Conservation (phyloP, 495 filamentous ascomycete genomes). For the Patellaria atrata region DNA sequence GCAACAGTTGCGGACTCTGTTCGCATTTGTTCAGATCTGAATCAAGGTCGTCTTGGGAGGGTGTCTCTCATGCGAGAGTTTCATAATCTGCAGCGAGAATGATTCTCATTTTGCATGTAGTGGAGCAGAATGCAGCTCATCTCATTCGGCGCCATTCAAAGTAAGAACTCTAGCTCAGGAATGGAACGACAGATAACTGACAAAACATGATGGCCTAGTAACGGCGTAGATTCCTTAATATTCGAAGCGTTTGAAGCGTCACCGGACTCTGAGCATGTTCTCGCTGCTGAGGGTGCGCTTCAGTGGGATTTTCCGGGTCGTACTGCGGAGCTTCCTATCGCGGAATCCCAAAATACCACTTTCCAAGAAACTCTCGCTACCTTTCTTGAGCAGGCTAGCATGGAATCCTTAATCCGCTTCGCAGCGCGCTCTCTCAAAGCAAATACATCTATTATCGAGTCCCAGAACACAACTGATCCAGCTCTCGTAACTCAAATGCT, state of each 20-base stretch:
- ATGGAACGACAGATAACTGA: neutral
- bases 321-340: slow-evolving; percentile 25
- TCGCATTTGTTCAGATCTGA: slow-evolving; percentile 20
- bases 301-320: slow-evolving; percentile 30
- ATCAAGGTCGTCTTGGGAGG: slow-evolving; percentile 21
- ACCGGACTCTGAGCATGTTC: slow-evolving; percentile 30
- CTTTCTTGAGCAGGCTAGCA: slow-evolving; percentile 42
- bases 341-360: slow-evolving; percentile 24
- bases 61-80: slow-evolving; percentile 25
- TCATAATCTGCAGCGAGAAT: slow-evolving; percentile 19
- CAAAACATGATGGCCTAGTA: neutral
- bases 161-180: slow-evolving; percentile 28
- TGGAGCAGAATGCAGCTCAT: slow-evolving; percentile 41
- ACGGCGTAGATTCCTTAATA: slow-evolving; percentile 15
- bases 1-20: slow-evolving; percentile 26
- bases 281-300: slow-evolving; percentile 27
- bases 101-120: slow-evolving; percentile 34
- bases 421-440: slow-evolving; percentile 35
- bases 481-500: slow-evolving; percentile 38
- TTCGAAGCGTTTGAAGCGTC: slow-evolving; percentile 44
- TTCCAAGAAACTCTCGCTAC: slow-evolving; percentile 34
- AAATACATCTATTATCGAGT: slow-evolving; percentile 30
- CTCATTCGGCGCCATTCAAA: slow-evolving; percentile 29
- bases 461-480: slow-evolving; percentile 37
- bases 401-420: slow-evolving; percentile 37